These are phyloP conservation scores for Penicillium olsonii DNA, from an alignment of 2,329 filamentous ascomycete species.

Conservation along the genomic window DNA sequence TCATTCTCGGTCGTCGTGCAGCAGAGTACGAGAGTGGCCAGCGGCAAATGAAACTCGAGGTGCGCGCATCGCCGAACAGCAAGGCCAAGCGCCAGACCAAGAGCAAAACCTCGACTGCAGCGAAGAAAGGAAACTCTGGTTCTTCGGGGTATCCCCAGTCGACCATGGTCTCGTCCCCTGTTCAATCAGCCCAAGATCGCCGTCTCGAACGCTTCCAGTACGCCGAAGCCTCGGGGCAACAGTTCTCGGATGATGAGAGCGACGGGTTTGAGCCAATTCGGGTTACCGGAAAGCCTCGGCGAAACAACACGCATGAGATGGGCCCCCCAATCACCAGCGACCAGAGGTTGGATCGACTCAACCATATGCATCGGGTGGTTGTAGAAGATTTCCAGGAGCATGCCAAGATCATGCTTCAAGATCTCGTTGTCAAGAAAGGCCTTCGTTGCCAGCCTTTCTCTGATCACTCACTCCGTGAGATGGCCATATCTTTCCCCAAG, in stretches of 20 bases:
- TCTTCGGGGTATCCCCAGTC: conserved; percentile 58
- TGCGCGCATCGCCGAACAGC: conserved; percentile 51
- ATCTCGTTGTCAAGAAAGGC: conserved; percentile 45
- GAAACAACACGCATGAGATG: conserved; percentile 29
- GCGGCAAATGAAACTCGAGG: conserved; percentile 53
- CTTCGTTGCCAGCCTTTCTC: conserved; percentile 51
- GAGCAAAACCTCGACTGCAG: conserved; percentile 21
- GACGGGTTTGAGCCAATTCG: conserved; percentile 48
- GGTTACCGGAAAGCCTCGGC: conserved; percentile 33
- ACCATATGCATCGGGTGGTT: conserved; percentile 45
- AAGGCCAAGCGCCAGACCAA: conserved; percentile 34
- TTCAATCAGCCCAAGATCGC: conserved; percentile 49
- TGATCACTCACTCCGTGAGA: conserved; percentile 49
- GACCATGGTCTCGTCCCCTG: conserved; percentile 67
- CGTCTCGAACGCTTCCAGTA: conserved; percentile 32
- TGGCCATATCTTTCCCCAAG: conserved; percentile 50
- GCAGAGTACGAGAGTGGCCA: conserved; percentile 49
- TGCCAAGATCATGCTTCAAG: conserved; percentile 46
- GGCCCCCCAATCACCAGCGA: conserved; percentile 52
- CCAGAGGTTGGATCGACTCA: conserved; percentile 43
- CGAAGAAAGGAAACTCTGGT: conserved; percentile 34
- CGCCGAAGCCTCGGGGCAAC: conserved; percentile 21
- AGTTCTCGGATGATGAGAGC: conserved; percentile 34
- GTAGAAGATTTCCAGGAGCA: conserved; percentile 51
- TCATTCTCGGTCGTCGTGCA: conserved; percentile 46